Evolutionary conservation across 2,329 filamentous ascomycete species (phyloP), one percentile per base, ranked within the genome.

Genomic region (Diaporthe sp.): DNA sequence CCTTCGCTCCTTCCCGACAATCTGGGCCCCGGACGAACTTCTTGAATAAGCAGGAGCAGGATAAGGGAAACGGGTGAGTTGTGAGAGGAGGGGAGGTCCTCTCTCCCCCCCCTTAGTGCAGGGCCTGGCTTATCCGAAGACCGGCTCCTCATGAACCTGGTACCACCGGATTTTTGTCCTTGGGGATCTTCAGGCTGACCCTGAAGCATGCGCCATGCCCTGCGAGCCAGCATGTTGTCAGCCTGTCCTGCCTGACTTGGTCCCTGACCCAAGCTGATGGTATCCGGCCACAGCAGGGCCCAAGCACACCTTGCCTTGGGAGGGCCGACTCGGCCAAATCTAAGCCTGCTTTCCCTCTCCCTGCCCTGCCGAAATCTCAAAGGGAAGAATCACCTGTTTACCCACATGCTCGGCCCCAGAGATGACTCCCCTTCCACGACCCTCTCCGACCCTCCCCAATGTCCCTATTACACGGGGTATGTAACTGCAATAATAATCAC

Each of bases 21-120:
- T 68, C 65, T 68, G 65, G 65, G 65, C 46, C 65, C 46, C 65
- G 65, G 65, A 68, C 65, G 65, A 68, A 68, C 65, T 68, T 68
- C 65, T 68, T 53, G 65, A 53, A 68, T 28, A 53, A 68, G 65
- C 46, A 68, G 65, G 65, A 19, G 65, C 65, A 46, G 62, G 44
- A 68, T 17, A 25, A 51, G 31, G 62, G 12, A 25, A 37, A n/a
- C 34, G 57, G 8, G 25, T 57, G 53, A 19, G 34, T 25, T n/a
- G 57, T 39, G 34, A 13, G 57, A 39, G 44, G 13, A 28, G n/a
- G 10, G 25, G 51, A 3, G 51, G 15, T 28, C n/a, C n/a, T 53
- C n/a, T 55, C 25, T 9, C 25, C 31, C 37, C 39, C 37, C 37
- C 37, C 7, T 6, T n/a, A 13, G 12, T 19, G 4, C 28, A 25